Base-by-base conservation (phyloP, 2,329 filamentous ascomycete species). In the Mariannaea elegans region DNA sequence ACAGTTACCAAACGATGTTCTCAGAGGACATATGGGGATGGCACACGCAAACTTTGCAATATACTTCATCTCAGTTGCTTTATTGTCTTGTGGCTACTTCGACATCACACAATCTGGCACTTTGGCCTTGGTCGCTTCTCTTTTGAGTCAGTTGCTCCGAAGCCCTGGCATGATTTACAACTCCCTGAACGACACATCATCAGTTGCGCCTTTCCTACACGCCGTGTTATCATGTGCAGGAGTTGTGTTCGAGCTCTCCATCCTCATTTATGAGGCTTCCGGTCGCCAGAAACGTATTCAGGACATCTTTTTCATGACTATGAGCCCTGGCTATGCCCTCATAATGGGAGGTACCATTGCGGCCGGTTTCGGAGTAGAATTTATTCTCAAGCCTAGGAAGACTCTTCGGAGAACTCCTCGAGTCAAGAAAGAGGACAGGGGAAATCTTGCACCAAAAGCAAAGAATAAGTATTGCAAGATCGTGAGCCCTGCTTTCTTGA, bases 91-190 rank as follows among this genome's bases (percentile, higher is more conserved):
- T 18, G 38, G 48, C 4, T 9, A 51, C 7, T 18, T 68, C 48
- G 38, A 27, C 18, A 21, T 63, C 16, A 16, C 48, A 6, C 65
- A 66, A 7, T 46, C 63, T 6, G 65, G 60, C 6, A 56, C 59
- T 5, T 44, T 70, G 21, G 61, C 68, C 18, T 8, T 62, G 7
- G 54, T 48, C 9, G 49, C 66, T 24, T 66, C 59, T 39, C 32
- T 66, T 2, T 14, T 61, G 4, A 46, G 56, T 8, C 65, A 69
- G 31, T 31, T 65, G 9, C n/a, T 46, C 34, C 23, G 14, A 38
- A 52, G 14, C 7, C 50, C 59, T 7, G 32, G 38, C 2, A 59
- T 61, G 10, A 12, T 52, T 7, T 50, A 51, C 36, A 41, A 48
- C 12, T 46, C 56, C 2, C 34, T 62, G n/a, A 34, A 41, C 9